Base-by-base conservation (phyloP, 495 filamentous ascomycete genomes). In the Aspergillus wentii region DNA sequence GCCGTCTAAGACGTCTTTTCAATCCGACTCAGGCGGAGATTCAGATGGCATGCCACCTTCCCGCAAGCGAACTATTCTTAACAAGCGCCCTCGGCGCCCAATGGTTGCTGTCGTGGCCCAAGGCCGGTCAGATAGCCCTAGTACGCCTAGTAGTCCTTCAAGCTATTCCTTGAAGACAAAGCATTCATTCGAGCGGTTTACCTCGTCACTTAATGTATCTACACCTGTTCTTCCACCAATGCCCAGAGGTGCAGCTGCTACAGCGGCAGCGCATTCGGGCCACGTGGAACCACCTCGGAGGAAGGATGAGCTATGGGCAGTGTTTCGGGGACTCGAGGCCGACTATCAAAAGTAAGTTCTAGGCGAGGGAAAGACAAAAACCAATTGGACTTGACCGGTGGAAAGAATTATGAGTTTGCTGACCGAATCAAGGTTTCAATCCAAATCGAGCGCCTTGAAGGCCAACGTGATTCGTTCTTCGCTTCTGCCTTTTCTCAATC, bases 271-370 rank as follows among this genome's bases (percentile, higher is more conserved):
- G 19, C 40, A 64, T 26, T 65, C 69, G 19, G 66, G 63, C 14
- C 56, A 54, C 34, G 38, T 68, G 20, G 72, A 79, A 20, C 38
- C 54, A 25, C 53, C 66, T 13, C 66, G 76, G 22, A 82, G 76
- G 42, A 83, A 83, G 50, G 92, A 98, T 57, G 87, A 91, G 41
- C 70, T 97, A n/a, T 96, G 88, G 89, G 79, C 72, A 10, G 72
- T 81, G 19, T 98, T 95, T 47, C 80, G 84, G 19, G 73, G 69
- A 10, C 66, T 98, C 8, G 92, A 98, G 46, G 74, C 73, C 17
- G 94, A 96, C 46, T 92, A 77, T 54, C 74, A 83, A 46, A 89
- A 83, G 69, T 92, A 52, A 48, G 68, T 57, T n/a, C 22, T 11
- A 13, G 3, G 13, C 5, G 11, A 13, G 9, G 8, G 13, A 15